Evolutionary conservation across 2,329 filamentous ascomycete species (phyloP).

Genomic region (Fusarium acutatum): DNA sequence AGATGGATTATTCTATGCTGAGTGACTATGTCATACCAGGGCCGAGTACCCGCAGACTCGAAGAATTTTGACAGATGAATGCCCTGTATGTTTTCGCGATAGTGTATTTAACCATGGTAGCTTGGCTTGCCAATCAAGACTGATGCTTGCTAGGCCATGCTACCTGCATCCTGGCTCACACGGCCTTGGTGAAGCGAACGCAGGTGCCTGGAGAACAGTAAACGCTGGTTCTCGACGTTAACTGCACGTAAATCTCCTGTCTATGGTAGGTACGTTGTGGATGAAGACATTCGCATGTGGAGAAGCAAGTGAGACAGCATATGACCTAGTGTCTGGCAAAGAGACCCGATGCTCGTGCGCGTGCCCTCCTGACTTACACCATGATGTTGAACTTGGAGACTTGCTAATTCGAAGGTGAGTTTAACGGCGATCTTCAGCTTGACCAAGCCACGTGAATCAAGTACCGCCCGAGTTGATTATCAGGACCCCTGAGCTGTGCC

Average conservation of each 20-base stretch:
- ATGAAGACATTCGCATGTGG: constrained; percentile 12
- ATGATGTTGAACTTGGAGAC: neutral
- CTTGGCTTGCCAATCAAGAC: constrained; percentile 12
- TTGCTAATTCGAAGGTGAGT: neutral
- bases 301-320: constrained; percentile 22
- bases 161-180: constrained; percentile 32
- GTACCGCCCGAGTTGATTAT: constrained; percentile 32
- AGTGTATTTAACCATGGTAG: constrained; percentile 1
- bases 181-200: constrained; percentile 24
- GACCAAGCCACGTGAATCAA: constrained; percentile 39
- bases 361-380: constrained; percentile 1
- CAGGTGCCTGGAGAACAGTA: constrained; percentile 12
- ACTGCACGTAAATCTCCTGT: constrained; percentile 15
- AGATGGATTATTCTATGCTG: neutral
- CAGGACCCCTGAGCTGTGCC: constrained; percentile 21
- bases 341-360: neutral
- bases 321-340: neutral
- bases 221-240: constrained; percentile 28
- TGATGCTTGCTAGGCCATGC: constrained; percentile 18
- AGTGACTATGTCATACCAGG: neutral
- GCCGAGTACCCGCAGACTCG: neutral
- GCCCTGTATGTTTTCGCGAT: constrained; percentile 2
- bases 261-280: constrained; percentile 1
- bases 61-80: neutral
- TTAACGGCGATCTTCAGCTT: constrained; percentile 18